phyloP scores from a whole-genome alignment of 23 red algal genomes.

The Gracilariopsis chorda region DNA sequence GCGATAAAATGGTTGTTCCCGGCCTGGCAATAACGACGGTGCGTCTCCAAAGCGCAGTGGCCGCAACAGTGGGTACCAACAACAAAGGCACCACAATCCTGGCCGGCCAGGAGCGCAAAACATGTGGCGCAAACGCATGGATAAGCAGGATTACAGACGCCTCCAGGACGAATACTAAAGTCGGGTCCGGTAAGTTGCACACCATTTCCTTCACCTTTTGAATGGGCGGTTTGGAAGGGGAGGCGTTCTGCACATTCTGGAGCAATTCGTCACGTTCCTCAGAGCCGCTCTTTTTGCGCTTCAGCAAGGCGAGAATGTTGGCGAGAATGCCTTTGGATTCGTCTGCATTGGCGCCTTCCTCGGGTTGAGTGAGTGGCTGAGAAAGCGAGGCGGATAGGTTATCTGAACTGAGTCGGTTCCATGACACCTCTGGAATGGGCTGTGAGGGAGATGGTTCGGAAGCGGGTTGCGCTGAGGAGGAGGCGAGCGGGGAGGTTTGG shows the following conservation, averaged over 20 bases:
- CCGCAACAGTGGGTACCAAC: neutral
- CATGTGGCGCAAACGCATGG: constrained; percentile 6
- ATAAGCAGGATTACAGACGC: constrained; percentile 14
- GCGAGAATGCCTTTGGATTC: neutral
- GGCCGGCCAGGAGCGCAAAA: constrained; percentile 14
- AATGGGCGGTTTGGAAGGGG: constrained; percentile 1
- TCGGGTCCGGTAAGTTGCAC: constrained; percentile 50
- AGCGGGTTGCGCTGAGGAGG: neutral
- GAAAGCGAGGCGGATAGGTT: neutral
- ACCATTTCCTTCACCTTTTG: constrained; percentile 19
- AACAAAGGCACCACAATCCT: constrained; percentile 16
- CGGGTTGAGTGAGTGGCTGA: neutral
- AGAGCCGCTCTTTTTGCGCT: neutral
- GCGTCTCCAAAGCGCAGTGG: constrained; percentile 39
- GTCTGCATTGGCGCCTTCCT: neutral
- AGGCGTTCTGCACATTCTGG: neutral
- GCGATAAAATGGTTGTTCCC: neutral
- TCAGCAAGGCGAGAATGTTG: neutral
- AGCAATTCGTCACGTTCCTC: neutral
- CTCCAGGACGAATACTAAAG: constrained; percentile 4
- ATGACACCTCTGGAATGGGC: neutral
- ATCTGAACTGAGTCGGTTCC: constrained; percentile 1
- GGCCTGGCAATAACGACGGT: constrained; percentile 14
- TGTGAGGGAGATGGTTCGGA: neutral
- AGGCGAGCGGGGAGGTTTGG: neutral